Percentiles rank a stretch among this genome's conserved stretches.
phyloP scores from a whole-genome alignment of 2,329 filamentous ascomycete genomes.

The Aspergillus pseudonomiae region DNA sequence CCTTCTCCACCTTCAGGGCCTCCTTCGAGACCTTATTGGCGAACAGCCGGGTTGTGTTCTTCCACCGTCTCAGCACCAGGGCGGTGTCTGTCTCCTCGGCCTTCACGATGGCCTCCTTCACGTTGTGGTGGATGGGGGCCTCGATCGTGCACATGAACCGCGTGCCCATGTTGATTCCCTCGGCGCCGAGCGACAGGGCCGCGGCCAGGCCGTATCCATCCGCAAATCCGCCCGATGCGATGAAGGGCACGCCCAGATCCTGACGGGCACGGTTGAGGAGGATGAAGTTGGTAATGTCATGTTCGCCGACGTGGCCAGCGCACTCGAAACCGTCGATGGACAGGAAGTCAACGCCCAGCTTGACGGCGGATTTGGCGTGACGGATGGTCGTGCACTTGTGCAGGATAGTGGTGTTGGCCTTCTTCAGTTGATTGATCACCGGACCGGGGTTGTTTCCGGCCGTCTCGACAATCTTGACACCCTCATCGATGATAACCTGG shows the following conservation, averaged over 20 bases:
- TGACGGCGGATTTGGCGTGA: conserved; percentile 87
- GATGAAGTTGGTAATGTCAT: conserved; percentile 58
- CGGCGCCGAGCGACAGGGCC: conserved; percentile 84
- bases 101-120: conserved; percentile 89
- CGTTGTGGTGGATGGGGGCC: conserved; percentile 86
- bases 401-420: conserved; percentile 74
- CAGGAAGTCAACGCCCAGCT: conserved; percentile 94
- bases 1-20: conserved; percentile 79
- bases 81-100: conserved; percentile 90
- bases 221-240: conserved; percentile 92
- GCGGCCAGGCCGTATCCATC: conserved; percentile 93
- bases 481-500: conserved; percentile 90
- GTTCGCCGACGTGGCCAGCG: conserved; percentile 67
- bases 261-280: conserved; percentile 84
- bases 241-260: conserved; percentile 82
- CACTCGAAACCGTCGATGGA: conserved; percentile 98
- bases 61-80: conserved; percentile 85
- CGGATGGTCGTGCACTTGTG: conserved; percentile 98
- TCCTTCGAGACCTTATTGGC: conserved; percentile 85
- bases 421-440: conserved; percentile 86
- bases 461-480: conserved; percentile 87
- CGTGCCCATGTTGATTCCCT: conserved; percentile 98
- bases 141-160: conserved; percentile 96
- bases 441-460: conserved; percentile 89
- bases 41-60: conserved; percentile 86